These are phyloP conservation scores for Pleurostoma richardsiae DNA, from an alignment of 2,329 filamentous ascomycete genomes.

Conservation along the genomic window DNA sequence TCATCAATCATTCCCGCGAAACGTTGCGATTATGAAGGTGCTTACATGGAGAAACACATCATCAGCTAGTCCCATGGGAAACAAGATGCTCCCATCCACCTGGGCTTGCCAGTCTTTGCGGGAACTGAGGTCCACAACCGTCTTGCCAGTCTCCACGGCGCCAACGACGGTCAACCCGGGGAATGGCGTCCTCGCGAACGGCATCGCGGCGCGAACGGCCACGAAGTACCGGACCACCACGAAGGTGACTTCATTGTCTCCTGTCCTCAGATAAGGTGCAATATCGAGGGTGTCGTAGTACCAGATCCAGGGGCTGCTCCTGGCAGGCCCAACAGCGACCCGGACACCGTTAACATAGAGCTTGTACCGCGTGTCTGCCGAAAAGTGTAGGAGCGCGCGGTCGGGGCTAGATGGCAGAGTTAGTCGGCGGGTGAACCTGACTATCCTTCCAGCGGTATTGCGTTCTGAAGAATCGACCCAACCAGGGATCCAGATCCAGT, in stretches of 20 bases:
- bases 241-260: slow-evolving; percentile 19
- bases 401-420: slow-evolving; percentile 10
- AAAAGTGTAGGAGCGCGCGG: slow-evolving; percentile 19
- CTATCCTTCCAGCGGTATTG: slow-evolving; percentile 26
- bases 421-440: slow-evolving; percentile 21
- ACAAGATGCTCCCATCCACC: slow-evolving; percentile 15
- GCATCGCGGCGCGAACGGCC: slow-evolving; percentile 18
- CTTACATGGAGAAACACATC: slow-evolving; percentile 35
- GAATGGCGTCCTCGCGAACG: slow-evolving; percentile 20
- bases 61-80: slow-evolving; percentile 22
- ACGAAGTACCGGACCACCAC: slow-evolving; percentile 21
- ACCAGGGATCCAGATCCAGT: slow-evolving; percentile 29
- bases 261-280: slow-evolving; percentile 14
- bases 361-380: slow-evolving; percentile 37
- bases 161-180: slow-evolving; percentile 20
- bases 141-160: slow-evolving; percentile 4
- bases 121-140: slow-evolving; percentile 6
- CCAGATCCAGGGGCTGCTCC: slow-evolving; percentile 26
- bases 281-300: slow-evolving; percentile 26
- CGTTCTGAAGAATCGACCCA: slow-evolving; percentile 23
- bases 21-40: background rate
- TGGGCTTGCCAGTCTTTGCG: slow-evolving; percentile 15
- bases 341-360: slow-evolving; percentile 29
- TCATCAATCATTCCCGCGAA: too few species aligned
- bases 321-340: slow-evolving; percentile 27